Evolutionary conservation across 2,329 filamentous ascomycete species (phyloP), one percentile per base, ranked within the genome.

Genomic region (Apiospora pterosperma): DNA sequence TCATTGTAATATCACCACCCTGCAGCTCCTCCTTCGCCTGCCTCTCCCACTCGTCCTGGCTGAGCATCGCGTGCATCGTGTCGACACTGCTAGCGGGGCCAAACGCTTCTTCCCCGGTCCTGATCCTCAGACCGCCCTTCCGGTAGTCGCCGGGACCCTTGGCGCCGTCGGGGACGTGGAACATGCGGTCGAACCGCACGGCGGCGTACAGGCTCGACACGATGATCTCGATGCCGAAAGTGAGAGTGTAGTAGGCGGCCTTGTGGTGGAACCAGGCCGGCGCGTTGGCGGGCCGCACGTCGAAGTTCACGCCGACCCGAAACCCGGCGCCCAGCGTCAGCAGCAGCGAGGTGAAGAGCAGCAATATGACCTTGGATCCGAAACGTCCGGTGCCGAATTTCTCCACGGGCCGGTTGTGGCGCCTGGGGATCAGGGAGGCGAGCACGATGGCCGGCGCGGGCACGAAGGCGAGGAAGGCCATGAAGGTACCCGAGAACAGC

Each of bases 241-340:
- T 85, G 74, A 90, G 88, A 62, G 86, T 74, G 74, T 91, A 92
- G 76, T 89, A 91, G 63, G 81, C 82, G 3, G 84, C 84, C 71
- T 85, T 87, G 63, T 77, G 78, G 70, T 88, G 79, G 69, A 87
- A 90, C 77, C 83, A 85, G 5, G 86, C 84, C 11, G 85, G 81
- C 64, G 82, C 62, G 2, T 62, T 80, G 65, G 69, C 70, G 28
- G 72, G 81, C 63, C 76, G 78, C 1, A 78, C 74, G 63, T 79
- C 78, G 74, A 81, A 88, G 16, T 69, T 76, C 0, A 80, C 83
- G 2, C 82, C 87, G 25, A 81, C 77, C 19, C 87, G 80, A 75
- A 87, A 90, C 5, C 80, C 78, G 0, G 87, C 86, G 11, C 87
- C 87, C 5, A 89, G 75, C 23, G 81, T 84, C 16, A 90, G 76